phyloP scores from a whole-genome alignment of 2,329 filamentous ascomycete genomes.

The Proliferodiscus dingleyae region DNA sequence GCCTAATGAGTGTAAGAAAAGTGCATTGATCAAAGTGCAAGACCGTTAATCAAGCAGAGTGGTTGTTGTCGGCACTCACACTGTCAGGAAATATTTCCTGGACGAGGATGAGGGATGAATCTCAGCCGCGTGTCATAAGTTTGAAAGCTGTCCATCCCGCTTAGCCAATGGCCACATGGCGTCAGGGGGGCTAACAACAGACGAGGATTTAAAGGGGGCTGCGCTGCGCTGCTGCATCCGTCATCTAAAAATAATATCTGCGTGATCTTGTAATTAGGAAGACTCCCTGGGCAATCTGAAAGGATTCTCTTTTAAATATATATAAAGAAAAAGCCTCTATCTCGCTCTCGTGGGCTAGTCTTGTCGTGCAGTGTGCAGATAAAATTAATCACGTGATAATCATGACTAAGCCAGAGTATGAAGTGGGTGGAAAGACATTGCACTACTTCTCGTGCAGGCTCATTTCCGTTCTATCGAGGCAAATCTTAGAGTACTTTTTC shows the following conservation, averaged over 20 bases:
- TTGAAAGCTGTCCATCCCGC: too few relatives aligned
- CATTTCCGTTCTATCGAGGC: too few relatives aligned
- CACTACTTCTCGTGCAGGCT: too few relatives aligned
- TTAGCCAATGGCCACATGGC: not conserved
- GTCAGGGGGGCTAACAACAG: constrained; percentile 3
- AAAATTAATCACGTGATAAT: too few relatives aligned
- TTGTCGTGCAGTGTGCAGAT: too few relatives aligned
- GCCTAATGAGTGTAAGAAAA: constrained; percentile 21
- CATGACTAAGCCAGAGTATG: too few relatives aligned
- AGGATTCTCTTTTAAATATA: too few relatives aligned
- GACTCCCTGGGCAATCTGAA: too few relatives aligned
- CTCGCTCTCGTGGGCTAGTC: too few relatives aligned
- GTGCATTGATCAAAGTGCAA: constrained; percentile 23
- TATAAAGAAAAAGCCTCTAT: too few relatives aligned
- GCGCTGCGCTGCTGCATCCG: constrained; percentile 17
- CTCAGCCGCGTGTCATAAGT: constrained; percentile 6
- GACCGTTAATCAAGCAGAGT: constrained; percentile 22
- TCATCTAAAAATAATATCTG: constrained; percentile 16
- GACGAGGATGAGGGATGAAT: constrained; percentile 2
- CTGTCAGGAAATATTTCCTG: constrained; percentile 3
- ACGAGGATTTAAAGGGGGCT: not conserved
- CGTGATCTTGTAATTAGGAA: not conserved
- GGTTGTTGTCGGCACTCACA: constrained; percentile 9
- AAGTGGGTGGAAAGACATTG: too few relatives aligned
- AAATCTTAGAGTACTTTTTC: too few relatives aligned